A percentile compares a stretch with the other conserved stretches of the same genome.
These are phyloP conservation scores for Durotheca rogersii DNA, from an alignment of 495 filamentous ascomycete species.

Conservation along the genomic window DNA sequence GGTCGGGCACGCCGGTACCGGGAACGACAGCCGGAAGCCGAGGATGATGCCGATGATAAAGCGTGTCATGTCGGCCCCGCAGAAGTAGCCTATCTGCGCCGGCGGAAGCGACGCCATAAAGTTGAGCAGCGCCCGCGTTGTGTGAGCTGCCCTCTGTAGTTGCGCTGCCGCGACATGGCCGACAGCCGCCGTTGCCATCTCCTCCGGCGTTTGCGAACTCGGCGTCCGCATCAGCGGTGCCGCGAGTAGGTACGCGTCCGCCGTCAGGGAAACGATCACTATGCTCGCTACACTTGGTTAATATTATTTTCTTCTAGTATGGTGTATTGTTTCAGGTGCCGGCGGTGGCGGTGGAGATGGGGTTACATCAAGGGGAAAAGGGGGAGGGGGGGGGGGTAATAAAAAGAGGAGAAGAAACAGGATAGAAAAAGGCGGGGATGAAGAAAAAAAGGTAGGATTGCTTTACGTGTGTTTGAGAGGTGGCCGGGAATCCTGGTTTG, in stretches of 20 bases:
- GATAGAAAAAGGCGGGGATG: not conserved
- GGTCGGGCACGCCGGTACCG: slow-evolving; percentile 35
- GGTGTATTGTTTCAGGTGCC: too few species aligned
- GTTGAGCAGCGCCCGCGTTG: slow-evolving; percentile 31
- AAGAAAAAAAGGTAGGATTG: not conserved
- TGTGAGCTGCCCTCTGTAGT: slow-evolving; percentile 22
- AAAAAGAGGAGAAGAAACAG: too few species aligned
- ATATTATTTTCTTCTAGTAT: too few species aligned
- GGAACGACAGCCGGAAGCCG: slow-evolving; percentile 44
- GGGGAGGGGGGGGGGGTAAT: too few species aligned
- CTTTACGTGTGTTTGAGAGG: slow-evolving; percentile 24
- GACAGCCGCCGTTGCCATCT: not conserved
- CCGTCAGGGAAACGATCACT: slow-evolving; percentile 34
- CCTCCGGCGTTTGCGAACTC: not conserved
- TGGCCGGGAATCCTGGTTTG: slow-evolving; percentile 36
- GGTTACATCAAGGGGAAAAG: too few species aligned
- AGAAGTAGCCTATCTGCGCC: slow-evolving; percentile 33
- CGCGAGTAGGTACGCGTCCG: slow-evolving; percentile 40
- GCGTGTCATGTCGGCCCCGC: slow-evolving; percentile 36
- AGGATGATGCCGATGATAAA: slow-evolving; percentile 43
- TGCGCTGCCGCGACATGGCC: slow-evolving; percentile 3
- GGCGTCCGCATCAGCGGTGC: slow-evolving; percentile 37
- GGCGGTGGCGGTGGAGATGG: too few species aligned
- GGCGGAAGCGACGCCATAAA: slow-evolving; percentile 30
- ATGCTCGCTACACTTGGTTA: slow-evolving; percentile 35